Evolutionary conservation across 164 flowering plant species (phyloP), one percentile per base, ranked within the genome.

Genomic region (Umbilicus rupestris): DNA sequence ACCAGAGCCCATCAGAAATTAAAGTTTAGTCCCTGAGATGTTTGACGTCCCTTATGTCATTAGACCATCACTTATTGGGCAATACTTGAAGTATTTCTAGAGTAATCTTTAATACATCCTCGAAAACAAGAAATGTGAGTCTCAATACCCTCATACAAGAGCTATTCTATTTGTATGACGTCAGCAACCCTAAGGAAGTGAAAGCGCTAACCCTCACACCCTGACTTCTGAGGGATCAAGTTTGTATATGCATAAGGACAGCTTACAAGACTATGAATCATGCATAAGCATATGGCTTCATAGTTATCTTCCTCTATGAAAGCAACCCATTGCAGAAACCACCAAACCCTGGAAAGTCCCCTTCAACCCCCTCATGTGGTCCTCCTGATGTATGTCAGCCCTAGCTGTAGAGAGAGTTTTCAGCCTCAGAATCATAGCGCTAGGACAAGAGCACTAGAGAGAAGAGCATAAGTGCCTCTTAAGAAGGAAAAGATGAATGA

Each of bases 141-240:
- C n/a, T n/a, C n/a, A n/a, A n/a, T 67, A 94, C 73, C 71, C 98
- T 96, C 90, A 90, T 64, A 11, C n/a, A 69, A 35, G 57, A 50
- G 26, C 24, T 16, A 50, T 35, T 35, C 37, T 3, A 35, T 35
- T 35, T 35, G 37, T 35, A 35, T 35, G 7, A 35, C 7, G 7
- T 3, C 7, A 7, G 6, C 37, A 41, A 12, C 44, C 44, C 44
- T 41, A 41, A 41, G 12, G 44, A 41, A 41, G 44, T 41, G 44
- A 41, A 41, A 41, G 44, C 44, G 10, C 44, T 41, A 41, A 41
- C 44, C 44, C 44, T 41, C 6, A 41, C 16, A 41, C 44, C 44
- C 12, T 41, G 44, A 41, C 44, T 41, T 41, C 10, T 41, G 16
- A 41, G 44, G 44, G 3, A 41, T 41, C 44, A 41, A 41, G 44